Base-by-base conservation (phyloP, 306 rosid genomes). In the Parietaria judaica region DNA sequence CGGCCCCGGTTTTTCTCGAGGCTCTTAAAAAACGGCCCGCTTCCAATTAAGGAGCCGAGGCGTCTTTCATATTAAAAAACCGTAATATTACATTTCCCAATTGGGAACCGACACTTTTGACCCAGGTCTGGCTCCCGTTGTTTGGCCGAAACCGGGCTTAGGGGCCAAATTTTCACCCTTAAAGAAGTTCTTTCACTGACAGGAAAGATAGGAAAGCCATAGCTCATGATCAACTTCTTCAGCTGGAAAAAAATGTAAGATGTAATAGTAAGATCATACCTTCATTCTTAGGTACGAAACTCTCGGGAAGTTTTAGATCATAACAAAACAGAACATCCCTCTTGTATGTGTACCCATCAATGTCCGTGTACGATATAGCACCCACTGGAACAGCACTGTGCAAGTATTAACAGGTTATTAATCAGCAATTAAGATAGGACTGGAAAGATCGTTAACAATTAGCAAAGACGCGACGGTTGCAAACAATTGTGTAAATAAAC, bases 291-390 rank as follows among this genome's bases (percentile, higher is more conserved):
- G 98, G 96, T 36, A 60, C 51, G 73, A 88, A 88, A 71, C 69
- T 77, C 74, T 80, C 79, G 1, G 96, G 92, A 66, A 91, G 95
- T 64, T 73, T 81, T 64, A 91, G 77, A 80, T 91, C 98, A 71
- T 88, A 91, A 73, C 98, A 88, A 80, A 91, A 88, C 61, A 81
- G 76, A 62, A 81, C 83, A 73, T 88, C 90, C 72, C 95, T 82
- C 69, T 91, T 85, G 66, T 71, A 85, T 70, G 82, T 81, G 52
- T 76, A 73, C 51, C 82, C 92, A 49, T 88, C 78, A 66, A 91
- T 88, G 80, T 91, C 98, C 81, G 74, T 57, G 65, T 83, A 88
- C 11, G 98, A 88, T 72, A 91, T 80, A 67, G 81, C 95, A 36
- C 98, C 81, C 34, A 82, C 96, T 23, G 96, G 79, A 66, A 51